Percentiles rank a stretch among this genome's conserved stretches.
Conservation (phyloP, 2,329 filamentous ascomycete genomes). For the Pseudogymnoascus sp. region DNA sequence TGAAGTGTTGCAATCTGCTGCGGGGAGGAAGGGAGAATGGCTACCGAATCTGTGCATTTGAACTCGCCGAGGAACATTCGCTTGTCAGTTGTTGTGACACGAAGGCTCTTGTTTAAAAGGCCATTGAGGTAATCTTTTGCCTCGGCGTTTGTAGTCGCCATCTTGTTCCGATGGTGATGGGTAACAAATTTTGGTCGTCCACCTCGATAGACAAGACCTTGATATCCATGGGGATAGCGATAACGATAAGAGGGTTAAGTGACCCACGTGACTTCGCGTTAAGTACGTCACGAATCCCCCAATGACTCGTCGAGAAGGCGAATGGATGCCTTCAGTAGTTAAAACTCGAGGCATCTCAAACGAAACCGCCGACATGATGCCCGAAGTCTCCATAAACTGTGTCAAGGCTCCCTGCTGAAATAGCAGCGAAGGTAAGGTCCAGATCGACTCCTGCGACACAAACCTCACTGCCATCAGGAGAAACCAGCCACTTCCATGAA, state of each 20-base stretch:
- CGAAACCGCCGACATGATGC: not conserved
- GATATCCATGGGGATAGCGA: not conserved
- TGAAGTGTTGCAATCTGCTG: not conserved
- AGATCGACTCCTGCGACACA: not conserved
- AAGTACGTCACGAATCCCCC: slow-evolving; percentile 4
- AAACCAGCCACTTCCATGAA: slow-evolving; percentile 13
- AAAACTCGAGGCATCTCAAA: not conserved
- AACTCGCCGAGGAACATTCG: slow-evolving; percentile 86
- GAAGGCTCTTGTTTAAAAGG: slow-evolving; percentile 70
- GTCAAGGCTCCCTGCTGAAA: not conserved
- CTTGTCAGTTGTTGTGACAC: slow-evolving; percentile 71
- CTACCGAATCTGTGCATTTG: slow-evolving; percentile 88
- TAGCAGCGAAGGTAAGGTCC: not conserved
- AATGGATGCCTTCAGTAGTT: not conserved
- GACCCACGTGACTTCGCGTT: not conserved
- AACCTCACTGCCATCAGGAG: not conserved
- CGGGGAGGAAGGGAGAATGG: not conserved
- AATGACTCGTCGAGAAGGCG: slow-evolving; percentile 8
- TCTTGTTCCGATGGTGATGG: slow-evolving; percentile 8
- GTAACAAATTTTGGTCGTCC: not conserved
- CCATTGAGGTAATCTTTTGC: slow-evolving; percentile 51
- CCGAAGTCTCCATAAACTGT: not conserved
- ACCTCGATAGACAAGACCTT: not conserved
- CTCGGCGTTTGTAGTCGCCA: slow-evolving; percentile 35
- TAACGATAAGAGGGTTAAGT: not conserved